phyloP scores from a whole-genome alignment of 176 grass and related monocot species.

The Bolboschoenus planiculmis region DNA sequence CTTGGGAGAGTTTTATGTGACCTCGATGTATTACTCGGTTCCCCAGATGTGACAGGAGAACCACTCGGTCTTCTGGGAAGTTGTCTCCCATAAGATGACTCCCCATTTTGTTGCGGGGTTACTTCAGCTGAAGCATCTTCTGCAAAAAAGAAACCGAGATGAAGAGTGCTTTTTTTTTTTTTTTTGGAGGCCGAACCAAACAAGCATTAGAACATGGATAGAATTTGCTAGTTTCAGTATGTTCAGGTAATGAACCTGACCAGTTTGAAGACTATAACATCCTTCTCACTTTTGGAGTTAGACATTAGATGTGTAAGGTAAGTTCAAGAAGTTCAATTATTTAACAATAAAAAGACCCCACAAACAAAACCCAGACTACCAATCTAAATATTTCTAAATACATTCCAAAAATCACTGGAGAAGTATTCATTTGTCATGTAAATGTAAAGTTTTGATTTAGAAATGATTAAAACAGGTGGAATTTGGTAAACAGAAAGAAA shows the following conservation, averaged over 20 bases:
- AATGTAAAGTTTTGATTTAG: not conserved
- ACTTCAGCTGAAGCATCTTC: constrained; percentile 49
- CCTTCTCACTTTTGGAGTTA: not conserved
- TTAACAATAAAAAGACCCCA: not conserved
- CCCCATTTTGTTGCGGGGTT: constrained; percentile 28
- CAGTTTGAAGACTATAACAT: not conserved
- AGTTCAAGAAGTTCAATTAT: not conserved
- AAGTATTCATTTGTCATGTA: not conserved
- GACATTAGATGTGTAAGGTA: not conserved
- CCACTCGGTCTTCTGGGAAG: not conserved
- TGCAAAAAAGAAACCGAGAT: constrained; percentile 12
- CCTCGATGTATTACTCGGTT: not conserved
- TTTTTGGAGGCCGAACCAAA: not conserved
- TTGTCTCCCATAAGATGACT: constrained; percentile 35
- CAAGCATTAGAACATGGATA: not conserved
- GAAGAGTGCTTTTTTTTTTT: no score
- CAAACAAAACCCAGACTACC: not conserved
- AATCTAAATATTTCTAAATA: not conserved
- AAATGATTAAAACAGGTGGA: not conserved
- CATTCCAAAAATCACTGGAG: not conserved
- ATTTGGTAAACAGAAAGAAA: not conserved
- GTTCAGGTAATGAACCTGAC: not conserved
- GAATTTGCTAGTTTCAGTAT: not conserved
- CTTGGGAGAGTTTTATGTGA: not conserved
- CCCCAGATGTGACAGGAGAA: not conserved